Conservation (phyloP, 148 eudicot genomes). For the Cornus suecica region DNA sequence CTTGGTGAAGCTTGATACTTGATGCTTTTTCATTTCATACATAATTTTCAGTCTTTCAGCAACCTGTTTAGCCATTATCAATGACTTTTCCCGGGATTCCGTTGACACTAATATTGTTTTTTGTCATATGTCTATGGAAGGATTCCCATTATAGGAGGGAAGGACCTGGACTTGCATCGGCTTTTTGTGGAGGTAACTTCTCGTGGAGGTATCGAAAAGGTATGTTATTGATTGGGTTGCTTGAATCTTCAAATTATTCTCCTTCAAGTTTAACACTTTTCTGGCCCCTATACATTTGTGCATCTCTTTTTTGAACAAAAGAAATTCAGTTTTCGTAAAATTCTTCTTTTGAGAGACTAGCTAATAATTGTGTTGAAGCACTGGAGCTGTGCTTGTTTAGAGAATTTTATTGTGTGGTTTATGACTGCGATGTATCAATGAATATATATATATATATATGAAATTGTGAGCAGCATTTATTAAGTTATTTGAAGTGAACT, state of each 20-base stretch:
- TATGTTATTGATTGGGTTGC: slow-evolving; percentile 14
- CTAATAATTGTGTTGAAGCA: neutral
- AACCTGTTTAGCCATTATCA: too few relatives aligned
- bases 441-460: too few relatives aligned
- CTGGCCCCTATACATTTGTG: neutral
- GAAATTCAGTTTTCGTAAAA: neutral
- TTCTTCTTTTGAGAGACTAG: neutral
- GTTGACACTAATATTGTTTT: neutral
- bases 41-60: neutral
- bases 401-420: neutral
- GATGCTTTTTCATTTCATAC: neutral
- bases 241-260: neutral
- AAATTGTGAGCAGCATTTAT: neutral
- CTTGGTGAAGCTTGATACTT: neutral
- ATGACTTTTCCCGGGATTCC: neutral
- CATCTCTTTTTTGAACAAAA: neutral
- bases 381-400: neutral
- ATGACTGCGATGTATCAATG: neutral
- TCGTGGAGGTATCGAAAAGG: slow-evolving; percentile 94
- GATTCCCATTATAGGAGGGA: slow-evolving; percentile 92
- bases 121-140: slow-evolving; percentile 31
- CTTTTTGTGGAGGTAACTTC: slow-evolving; percentile 95
- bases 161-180: slow-evolving; percentile 81
- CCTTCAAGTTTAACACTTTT: neutral
- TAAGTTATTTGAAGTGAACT: neutral